Conservation (phyloP, 73 alveolate genomes). For the Paramecium biaurelia region DNA sequence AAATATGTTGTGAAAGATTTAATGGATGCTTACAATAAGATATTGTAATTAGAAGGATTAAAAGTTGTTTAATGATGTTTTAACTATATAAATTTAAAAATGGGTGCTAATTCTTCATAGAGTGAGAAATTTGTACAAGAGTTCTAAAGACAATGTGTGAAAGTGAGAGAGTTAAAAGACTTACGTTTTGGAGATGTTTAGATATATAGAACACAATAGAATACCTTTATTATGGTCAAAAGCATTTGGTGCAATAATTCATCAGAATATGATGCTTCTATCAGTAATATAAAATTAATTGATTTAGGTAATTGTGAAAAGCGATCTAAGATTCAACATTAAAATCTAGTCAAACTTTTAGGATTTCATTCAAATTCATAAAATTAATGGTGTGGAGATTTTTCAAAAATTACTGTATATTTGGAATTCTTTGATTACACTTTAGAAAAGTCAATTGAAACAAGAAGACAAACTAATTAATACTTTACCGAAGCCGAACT, state of each 20-base stretch:
- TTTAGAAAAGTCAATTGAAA: neutral
- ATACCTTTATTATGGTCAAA: neutral
- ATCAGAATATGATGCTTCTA: neutral
- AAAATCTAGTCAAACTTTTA: neutral
- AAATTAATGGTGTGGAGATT: conserved; percentile 36
- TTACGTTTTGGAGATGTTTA: conserved; percentile 23
- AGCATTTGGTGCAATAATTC: conserved; percentile 20
- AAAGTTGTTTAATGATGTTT: neutral
- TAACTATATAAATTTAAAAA: neutral
- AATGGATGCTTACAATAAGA: conserved; percentile 66
- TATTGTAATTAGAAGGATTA: conserved; percentile 60
- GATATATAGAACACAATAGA: neutral
- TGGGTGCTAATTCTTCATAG: conserved; percentile 7
- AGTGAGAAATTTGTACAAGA: neutral
- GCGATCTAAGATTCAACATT: neutral
- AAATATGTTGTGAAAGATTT: conserved; percentile 68
- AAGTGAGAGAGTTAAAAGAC: conserved; percentile 1
- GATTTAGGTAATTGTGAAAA: neutral
- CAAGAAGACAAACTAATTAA: neutral
- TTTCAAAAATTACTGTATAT: conserved; percentile 35
- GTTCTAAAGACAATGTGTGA: neutral
- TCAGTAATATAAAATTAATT: neutral
- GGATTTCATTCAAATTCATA: conserved; percentile 37
- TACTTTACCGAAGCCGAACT: conserved; percentile 19
- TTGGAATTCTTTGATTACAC: conserved; percentile 32